Evolutionary conservation across 306 rosid genomes (phyloP).

Genomic region (Pyrus pyrifolia): DNA sequence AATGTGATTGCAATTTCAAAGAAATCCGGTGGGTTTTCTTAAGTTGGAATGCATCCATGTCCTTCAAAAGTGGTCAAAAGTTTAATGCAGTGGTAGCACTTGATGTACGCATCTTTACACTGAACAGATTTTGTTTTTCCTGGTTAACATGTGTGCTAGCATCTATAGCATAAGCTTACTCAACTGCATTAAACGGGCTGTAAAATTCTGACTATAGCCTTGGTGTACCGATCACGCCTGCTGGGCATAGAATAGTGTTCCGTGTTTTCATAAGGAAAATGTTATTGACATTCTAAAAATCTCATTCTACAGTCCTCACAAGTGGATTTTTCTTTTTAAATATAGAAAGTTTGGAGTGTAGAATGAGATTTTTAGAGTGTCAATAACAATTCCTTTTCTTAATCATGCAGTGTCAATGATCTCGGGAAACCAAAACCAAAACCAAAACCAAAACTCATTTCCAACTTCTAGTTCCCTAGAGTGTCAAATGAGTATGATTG

Average conservation of each 20-base stretch:
- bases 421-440: not conserved
- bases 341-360: too few relatives aligned
- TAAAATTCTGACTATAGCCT: not conserved
- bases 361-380: too few relatives aligned
- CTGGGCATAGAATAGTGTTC: not conserved
- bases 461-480: not conserved
- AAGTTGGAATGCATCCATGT: not conserved
- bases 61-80: not conserved
- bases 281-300: too few relatives aligned
- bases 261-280: not conserved
- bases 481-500: not conserved
- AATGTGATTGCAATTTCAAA: slow-evolving; percentile 73
- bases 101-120: not conserved
- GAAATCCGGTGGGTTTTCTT: slow-evolving; percentile 24
- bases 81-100: not conserved
- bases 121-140: not conserved
- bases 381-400: not conserved
- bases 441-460: not conserved
- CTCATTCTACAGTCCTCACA: too few relatives aligned
- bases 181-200: not conserved
- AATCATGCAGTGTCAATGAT: not conserved
- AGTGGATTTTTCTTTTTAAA: too few relatives aligned
- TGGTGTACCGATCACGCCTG: not conserved
- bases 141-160: not conserved
- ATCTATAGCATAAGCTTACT: not conserved